Percentiles rank a stretch among this genome's conserved stretches.
These are phyloP conservation scores for Fusarium avenaceum DNA, from an alignment of 2,329 filamentous ascomycete species.

Conservation along the genomic window DNA sequence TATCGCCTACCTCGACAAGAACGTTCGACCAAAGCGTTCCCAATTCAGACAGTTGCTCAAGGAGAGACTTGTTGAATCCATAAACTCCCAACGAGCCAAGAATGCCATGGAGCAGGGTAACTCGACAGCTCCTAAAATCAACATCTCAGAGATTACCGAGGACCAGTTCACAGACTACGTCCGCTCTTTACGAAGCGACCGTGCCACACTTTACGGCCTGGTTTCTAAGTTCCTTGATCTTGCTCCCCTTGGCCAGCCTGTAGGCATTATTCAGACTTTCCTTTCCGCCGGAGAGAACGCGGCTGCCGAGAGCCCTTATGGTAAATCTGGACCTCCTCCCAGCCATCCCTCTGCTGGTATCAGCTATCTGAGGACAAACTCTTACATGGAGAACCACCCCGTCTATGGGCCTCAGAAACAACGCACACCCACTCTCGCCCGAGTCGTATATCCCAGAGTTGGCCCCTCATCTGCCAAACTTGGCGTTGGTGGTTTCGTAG, in stretches of 20 bases:
- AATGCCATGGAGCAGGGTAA: constrained; percentile 58
- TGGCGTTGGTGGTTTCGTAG: constrained; percentile 69
- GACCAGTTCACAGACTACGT: constrained; percentile 66
- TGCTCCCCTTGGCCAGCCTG: constrained; percentile 61
- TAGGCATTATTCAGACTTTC: constrained; percentile 48
- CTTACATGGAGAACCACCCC: constrained; percentile 71
- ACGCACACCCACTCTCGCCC: constrained; percentile 63
- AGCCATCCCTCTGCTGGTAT: constrained; percentile 74
- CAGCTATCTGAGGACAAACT: constrained; percentile 70
- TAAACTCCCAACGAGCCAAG: constrained; percentile 56
- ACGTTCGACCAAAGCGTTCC: constrained; percentile 65
- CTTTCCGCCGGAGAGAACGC: constrained; percentile 45
- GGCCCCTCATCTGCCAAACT: constrained; percentile 57
- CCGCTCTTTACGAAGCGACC: constrained; percentile 66
- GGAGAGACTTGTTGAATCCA: constrained; percentile 61
- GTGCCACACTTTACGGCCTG: constrained; percentile 63
- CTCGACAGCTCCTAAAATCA: constrained; percentile 48
- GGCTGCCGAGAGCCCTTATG: constrained; percentile 60
- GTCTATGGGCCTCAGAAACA: constrained; percentile 70
- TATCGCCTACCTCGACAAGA: constrained; percentile 65
- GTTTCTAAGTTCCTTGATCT: constrained; percentile 74
- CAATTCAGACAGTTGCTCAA: constrained; percentile 70
- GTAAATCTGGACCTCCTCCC: constrained; percentile 67
- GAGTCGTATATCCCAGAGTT: constrained; percentile 63
- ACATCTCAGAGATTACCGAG: constrained; percentile 60